Percentiles rank a stretch among this genome's conserved stretches.
Conservation (phyloP, 768 basidiomycete species). For the Trametes meyenii region DNA sequence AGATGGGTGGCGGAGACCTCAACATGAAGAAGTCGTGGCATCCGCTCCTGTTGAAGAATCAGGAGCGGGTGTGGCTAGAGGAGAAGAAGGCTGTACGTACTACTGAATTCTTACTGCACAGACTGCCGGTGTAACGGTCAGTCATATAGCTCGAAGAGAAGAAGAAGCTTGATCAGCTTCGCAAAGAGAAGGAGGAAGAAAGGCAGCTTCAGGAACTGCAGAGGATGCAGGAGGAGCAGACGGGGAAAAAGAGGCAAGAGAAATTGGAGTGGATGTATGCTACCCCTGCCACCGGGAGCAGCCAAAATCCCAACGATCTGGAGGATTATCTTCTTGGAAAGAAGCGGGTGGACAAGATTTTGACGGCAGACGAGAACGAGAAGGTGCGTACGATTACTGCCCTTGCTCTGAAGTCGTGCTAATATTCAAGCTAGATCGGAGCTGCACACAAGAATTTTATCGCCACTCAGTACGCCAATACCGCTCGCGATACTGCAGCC, state of each 20-base stretch:
- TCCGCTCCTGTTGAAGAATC: conserved; percentile 95
- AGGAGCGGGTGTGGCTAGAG: conserved; percentile 99
- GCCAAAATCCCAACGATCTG: conserved; percentile 84
- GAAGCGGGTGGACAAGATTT: conserved; percentile 95
- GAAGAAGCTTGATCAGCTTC: conserved; percentile 95
- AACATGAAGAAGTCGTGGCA: conserved; percentile 99
- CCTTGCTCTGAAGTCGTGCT: neutral
- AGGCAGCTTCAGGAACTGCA: conserved; percentile 96
- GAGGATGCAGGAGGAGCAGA: conserved; percentile 91
- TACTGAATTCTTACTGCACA: neutral
- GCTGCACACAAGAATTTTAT: conserved; percentile 92
- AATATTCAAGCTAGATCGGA: conserved; percentile 57
- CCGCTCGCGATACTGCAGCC: conserved; percentile 79
- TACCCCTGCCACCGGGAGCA: conserved; percentile 92
- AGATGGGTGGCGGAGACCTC: conserved; percentile 97
- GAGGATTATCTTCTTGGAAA: conserved; percentile 98
- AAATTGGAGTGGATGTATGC: conserved; percentile 99
- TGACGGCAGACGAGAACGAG: conserved; percentile 90
- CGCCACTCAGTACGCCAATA: conserved; percentile 94
- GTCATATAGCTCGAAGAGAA: conserved; percentile 86
- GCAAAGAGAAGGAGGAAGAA: conserved; percentile 98
- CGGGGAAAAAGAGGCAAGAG: conserved; percentile 92
- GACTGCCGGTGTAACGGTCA: neutral
- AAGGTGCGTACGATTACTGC: conserved; percentile 51
- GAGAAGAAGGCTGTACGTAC: conserved; percentile 90